phyloP scores from a whole-genome alignment of 768 basidiomycete genomes.

The Naematelia aurantialba region DNA sequence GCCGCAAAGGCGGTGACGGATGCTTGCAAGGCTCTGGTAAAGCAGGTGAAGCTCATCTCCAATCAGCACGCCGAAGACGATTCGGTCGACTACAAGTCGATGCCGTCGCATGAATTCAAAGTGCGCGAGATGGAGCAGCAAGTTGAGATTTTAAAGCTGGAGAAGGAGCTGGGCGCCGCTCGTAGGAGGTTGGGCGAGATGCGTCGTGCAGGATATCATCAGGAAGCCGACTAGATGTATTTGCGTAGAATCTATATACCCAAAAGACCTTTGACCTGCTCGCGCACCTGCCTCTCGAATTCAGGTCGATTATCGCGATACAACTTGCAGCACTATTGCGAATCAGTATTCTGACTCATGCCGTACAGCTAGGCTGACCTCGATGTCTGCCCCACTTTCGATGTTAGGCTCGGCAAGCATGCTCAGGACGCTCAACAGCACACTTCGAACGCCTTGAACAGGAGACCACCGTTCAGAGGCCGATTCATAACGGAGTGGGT shows the following conservation, averaged over 20 bases:
- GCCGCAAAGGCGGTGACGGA: constrained; percentile 97
- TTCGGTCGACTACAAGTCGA: constrained; percentile 78
- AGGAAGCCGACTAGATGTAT: constrained; percentile 35
- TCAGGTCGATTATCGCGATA: constrained; percentile 84
- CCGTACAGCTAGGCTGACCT: constrained; percentile 29
- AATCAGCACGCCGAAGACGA: constrained; percentile 76
- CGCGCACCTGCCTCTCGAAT: constrained; percentile 80
- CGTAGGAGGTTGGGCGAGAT: constrained; percentile 50
- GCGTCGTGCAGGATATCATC: constrained; percentile 48
- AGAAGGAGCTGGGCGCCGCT: constrained; percentile 80
- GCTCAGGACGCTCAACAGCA: constrained; percentile 88
- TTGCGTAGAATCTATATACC: constrained; percentile 52
- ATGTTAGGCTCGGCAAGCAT: constrained; percentile 99
- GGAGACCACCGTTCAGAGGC: constrained; percentile 97
- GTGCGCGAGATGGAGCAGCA: constrained; percentile 98
- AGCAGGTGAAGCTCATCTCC: constrained; percentile 92
- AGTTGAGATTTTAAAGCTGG: constrained; percentile 93
- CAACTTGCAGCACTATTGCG: constrained; percentile 80
- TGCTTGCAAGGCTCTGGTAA: constrained; percentile 92
- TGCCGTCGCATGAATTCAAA: constrained; percentile 95
- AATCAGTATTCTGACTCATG: background rate
- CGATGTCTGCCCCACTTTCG: constrained; percentile 92
- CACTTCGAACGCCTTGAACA: constrained; percentile 97
- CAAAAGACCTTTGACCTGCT: constrained; percentile 78
- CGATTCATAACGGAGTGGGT: constrained; percentile 75